phyloP scores from a whole-genome alignment of 2,329 filamentous ascomycete genomes.

The Clarireedia monteithiana region DNA sequence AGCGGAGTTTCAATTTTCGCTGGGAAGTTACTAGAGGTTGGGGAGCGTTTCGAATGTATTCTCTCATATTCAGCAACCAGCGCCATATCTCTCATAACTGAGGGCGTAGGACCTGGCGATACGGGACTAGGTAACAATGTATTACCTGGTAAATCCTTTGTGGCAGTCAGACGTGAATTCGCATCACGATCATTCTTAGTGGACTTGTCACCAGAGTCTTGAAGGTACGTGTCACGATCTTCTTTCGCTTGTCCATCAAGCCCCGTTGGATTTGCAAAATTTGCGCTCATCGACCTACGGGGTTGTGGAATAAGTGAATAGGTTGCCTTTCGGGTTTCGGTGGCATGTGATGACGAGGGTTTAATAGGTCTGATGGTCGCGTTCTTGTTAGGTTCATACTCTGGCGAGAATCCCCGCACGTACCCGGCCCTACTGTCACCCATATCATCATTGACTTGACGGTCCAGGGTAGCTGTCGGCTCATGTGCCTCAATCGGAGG shows the following conservation, averaged over 20 bases:
- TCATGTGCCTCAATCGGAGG: constrained; percentile 17
- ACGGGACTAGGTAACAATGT: constrained; percentile 9
- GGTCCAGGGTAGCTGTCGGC: constrained; percentile 14
- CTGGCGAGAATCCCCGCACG: constrained; percentile 61
- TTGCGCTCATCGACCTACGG: constrained; percentile 11
- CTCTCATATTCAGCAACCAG: constrained; percentile 26
- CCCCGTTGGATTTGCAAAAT: constrained; percentile 2
- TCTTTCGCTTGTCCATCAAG: constrained; percentile 22
- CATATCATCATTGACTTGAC: constrained; percentile 18
- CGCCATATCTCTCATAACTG: constrained; percentile 24
- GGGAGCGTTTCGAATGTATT: constrained; percentile 20
- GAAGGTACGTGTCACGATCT: constrained; percentile 39
- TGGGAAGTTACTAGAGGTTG: constrained; percentile 9
- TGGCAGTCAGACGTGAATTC: constrained; percentile 18
- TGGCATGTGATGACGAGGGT: constrained; percentile 3
- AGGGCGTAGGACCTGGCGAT: constrained; percentile 10
- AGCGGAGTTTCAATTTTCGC: constrained; percentile 1
- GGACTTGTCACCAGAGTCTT: constrained; percentile 37
- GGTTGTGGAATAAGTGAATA: constrained; percentile 12
- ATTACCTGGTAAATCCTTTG: constrained; percentile 9
- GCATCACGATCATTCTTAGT: constrained; percentile 39
- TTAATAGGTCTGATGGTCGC: constrained; percentile 60
- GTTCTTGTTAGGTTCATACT: constrained; percentile 65
- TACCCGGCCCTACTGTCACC: constrained; percentile 15
- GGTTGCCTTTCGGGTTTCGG: constrained; percentile 6